phyloP scores from a whole-genome alignment of 352 stramenopile genomes.

The Phytophthora pluvialis region DNA sequence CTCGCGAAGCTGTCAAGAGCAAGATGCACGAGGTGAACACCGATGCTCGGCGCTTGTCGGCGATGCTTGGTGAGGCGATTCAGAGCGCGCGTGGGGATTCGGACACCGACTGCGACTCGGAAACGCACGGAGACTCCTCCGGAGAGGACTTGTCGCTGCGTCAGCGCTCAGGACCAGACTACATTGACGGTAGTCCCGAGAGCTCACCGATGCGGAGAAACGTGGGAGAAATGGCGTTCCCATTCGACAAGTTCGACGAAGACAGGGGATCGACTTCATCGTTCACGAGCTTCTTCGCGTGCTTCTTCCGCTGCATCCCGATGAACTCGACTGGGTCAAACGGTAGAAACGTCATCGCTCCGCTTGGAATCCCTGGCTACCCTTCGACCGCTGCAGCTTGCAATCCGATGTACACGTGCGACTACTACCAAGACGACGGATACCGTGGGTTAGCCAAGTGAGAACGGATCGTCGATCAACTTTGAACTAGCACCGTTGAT shows the following conservation, averaged over 20 bases:
- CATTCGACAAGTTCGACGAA: constrained; percentile 43
- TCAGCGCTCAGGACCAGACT: constrained; percentile 40
- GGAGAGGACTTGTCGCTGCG: constrained; percentile 14
- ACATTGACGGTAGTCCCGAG: constrained; percentile 68
- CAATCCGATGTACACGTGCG: constrained; percentile 53
- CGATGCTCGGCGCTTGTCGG: constrained; percentile 58
- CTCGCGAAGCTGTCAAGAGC: constrained; percentile 49
- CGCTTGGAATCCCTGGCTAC: constrained; percentile 54
- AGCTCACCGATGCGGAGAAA: constrained; percentile 75
- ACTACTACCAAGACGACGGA: constrained; percentile 63
- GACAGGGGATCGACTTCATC: constrained; percentile 1
- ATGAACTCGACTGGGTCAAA: constrained; percentile 15
- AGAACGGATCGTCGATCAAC: neutral
- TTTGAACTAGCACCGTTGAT: constrained; percentile 11
- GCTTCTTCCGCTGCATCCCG: constrained; percentile 45
- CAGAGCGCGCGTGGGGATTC: constrained; percentile 39
- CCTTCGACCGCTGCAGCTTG: constrained; percentile 46
- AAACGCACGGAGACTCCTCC: constrained; percentile 38
- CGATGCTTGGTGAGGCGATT: constrained; percentile 54
- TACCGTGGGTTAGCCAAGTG: constrained; percentile 36
- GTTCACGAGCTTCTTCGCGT: constrained; percentile 32
- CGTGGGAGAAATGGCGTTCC: constrained; percentile 13
- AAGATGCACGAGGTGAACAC: constrained; percentile 59
- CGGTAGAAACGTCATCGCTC: constrained; percentile 34
- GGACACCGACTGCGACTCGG: constrained; percentile 27